Evolutionary conservation across 495 filamentous ascomycete species (phyloP).

Genomic region (Tuber aestivum): DNA sequence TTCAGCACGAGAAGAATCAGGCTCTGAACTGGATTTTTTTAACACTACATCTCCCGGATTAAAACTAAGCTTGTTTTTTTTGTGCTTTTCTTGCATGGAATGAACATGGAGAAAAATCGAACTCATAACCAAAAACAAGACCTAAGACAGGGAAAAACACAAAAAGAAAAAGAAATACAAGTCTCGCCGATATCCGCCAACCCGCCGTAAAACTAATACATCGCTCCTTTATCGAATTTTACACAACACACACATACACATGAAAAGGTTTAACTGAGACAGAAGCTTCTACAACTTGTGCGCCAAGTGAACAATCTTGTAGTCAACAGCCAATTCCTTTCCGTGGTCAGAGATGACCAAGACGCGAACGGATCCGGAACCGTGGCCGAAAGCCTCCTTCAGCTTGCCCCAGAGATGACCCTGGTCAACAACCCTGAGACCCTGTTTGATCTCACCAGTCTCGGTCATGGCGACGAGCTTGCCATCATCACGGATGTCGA

Average conservation of each 20-base stretch:
- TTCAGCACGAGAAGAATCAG: background rate
- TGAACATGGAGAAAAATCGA: background rate
- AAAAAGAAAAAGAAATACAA: background rate
- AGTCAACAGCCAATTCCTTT: constrained; percentile 93
- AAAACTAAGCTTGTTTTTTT: constrained; percentile 6
- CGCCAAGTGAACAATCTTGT: constrained; percentile 80
- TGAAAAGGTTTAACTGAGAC: constrained; percentile 26
- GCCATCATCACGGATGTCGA: constrained; percentile 89
- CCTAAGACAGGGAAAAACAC: background rate
- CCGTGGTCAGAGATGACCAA: constrained; percentile 94
- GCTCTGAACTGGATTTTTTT: background rate
- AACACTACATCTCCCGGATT: constrained; percentile 3
- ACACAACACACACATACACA: no score
- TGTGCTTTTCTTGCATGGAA: background rate
- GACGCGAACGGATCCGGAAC: constrained; percentile 86
- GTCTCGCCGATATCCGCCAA: background rate
- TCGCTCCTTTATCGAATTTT: constrained; percentile 26
- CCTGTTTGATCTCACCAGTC: constrained; percentile 95
- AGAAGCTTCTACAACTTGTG: constrained; percentile 43
- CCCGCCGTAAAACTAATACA: background rate
- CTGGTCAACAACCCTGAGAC: constrained; percentile 86
- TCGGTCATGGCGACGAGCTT: constrained; percentile 75
- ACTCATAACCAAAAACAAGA: background rate
- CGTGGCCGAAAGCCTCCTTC: constrained; percentile 77
- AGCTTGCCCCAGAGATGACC: constrained; percentile 77